Conservation (phyloP, 2,329 filamentous ascomycete genomes). For the Phialophora verrucosa region DNA sequence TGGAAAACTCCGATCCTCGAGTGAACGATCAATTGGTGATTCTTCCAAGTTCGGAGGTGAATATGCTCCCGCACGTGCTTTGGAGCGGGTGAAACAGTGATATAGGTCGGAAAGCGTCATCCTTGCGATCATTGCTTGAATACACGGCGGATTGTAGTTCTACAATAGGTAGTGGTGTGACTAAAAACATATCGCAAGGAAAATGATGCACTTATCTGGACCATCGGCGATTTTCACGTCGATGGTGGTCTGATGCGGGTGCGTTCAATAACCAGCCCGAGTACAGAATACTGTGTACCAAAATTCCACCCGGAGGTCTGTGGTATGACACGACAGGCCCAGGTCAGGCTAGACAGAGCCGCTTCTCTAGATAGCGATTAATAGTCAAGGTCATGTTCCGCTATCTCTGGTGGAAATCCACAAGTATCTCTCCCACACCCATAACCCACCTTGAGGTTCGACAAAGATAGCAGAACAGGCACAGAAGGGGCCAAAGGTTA, state of each 20-base stretch:
- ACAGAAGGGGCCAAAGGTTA: not conserved
- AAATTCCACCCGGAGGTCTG: not conserved
- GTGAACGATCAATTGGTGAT: not conserved
- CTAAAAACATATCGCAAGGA: not conserved
- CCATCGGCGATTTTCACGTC: not conserved
- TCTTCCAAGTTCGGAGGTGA: not conserved
- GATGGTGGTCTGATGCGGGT: not conserved
- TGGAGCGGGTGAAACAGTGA: not conserved
- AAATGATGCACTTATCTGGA: not conserved
- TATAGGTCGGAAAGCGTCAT: not conserved
- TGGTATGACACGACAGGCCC: too few species aligned
- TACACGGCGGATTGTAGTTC: not conserved
- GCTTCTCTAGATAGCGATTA: too few species aligned
- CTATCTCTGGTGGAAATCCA: too few species aligned
- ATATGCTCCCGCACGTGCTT: not conserved
- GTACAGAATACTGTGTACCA: not conserved
- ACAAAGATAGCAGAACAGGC: not conserved
- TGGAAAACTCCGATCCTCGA: conserved; percentile 42
- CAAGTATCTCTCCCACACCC: too few species aligned
- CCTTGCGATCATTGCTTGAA: not conserved
- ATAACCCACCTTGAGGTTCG: too few species aligned
- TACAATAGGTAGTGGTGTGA: not conserved
- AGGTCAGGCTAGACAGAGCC: too few species aligned
- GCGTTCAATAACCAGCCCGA: not conserved
- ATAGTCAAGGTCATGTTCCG: too few species aligned